These are phyloP conservation scores for Panellus pusillus DNA, from an alignment of 768 basidiomycete genomes.

Conservation along the genomic window DNA sequence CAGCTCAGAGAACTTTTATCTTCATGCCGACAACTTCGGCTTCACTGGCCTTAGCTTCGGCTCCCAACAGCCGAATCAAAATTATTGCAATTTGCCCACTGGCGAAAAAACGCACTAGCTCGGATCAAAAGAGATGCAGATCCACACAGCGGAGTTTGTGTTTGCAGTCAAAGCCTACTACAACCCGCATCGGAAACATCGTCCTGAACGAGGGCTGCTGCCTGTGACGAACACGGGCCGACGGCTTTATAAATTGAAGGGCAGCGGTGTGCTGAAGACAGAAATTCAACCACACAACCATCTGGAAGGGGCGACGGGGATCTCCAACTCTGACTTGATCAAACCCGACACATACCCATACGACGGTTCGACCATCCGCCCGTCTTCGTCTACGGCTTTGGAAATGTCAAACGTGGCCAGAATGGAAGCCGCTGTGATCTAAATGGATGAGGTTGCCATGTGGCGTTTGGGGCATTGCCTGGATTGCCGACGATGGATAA, in stretches of 20 bases:
- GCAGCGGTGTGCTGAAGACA: background rate
- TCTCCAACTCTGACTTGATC: background rate
- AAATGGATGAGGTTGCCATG: background rate
- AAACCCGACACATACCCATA: background rate
- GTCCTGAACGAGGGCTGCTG: no score
- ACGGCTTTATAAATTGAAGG: constrained; percentile 4
- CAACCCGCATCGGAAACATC: no score
- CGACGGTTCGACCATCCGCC: background rate
- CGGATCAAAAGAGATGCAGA: no score
- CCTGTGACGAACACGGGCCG: background rate
- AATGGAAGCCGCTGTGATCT: background rate
- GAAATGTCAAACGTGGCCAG: constrained; percentile 4
- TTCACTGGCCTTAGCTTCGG: no score
- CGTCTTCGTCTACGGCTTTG: background rate
- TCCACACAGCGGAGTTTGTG: no score
- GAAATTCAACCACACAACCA: background rate
- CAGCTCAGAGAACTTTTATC: no score
- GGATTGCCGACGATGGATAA: background rate
- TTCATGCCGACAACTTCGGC: no score
- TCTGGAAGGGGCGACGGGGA: background rate
- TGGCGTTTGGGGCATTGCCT: background rate
- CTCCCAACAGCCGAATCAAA: no score
- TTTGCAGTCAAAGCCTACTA: no score
- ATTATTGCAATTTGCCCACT: no score
- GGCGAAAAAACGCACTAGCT: no score